phyloP scores from a whole-genome alignment of 148 eudicot species.

The Vaccinium macrocarpon region DNA sequence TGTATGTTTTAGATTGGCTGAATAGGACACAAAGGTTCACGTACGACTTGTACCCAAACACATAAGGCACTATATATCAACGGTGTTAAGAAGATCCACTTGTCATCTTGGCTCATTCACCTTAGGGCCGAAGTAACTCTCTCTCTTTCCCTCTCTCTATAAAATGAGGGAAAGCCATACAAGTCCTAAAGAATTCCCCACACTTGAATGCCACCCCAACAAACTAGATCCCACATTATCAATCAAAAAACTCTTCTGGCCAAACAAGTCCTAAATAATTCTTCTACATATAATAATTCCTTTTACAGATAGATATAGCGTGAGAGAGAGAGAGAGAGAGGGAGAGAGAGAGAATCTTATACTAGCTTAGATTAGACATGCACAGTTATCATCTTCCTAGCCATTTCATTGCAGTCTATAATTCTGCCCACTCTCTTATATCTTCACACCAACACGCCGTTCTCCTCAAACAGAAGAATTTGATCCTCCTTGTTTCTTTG shows the following conservation, averaged over 20 bases:
- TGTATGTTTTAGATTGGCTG: neutral
- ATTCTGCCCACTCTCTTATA: slow-evolving; percentile 18
- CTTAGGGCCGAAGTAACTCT: slow-evolving; percentile 42
- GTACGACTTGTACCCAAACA: slow-evolving; percentile 18
- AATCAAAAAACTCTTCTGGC: slow-evolving; percentile 21
- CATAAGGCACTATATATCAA: slow-evolving; percentile 40
- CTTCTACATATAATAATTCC: neutral
- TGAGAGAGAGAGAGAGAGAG: slow-evolving; percentile 9
- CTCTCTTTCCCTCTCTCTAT: neutral
- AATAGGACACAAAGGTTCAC: neutral
- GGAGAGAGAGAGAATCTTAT: slow-evolving; percentile 16
- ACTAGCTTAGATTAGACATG: slow-evolving; percentile 29
- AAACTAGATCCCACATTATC: slow-evolving; percentile 16
- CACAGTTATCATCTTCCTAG: slow-evolving; percentile 52
- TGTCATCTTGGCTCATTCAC: slow-evolving; percentile 38
- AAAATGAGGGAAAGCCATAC: neutral
- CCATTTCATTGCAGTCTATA: slow-evolving; percentile 23
- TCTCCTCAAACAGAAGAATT: slow-evolving; percentile 5
- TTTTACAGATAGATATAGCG: slow-evolving; percentile 35
- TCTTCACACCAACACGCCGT: slow-evolving; percentile 21
- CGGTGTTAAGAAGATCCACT: slow-evolving; percentile 41
- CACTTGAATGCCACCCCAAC: neutral
- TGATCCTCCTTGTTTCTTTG: slow-evolving; percentile 26
- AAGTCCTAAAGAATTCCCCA: neutral
- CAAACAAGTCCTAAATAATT: too few relatives aligned